phyloP scores from a whole-genome alignment of 176 grass and related monocot species.

The Lolium rigidum region DNA sequence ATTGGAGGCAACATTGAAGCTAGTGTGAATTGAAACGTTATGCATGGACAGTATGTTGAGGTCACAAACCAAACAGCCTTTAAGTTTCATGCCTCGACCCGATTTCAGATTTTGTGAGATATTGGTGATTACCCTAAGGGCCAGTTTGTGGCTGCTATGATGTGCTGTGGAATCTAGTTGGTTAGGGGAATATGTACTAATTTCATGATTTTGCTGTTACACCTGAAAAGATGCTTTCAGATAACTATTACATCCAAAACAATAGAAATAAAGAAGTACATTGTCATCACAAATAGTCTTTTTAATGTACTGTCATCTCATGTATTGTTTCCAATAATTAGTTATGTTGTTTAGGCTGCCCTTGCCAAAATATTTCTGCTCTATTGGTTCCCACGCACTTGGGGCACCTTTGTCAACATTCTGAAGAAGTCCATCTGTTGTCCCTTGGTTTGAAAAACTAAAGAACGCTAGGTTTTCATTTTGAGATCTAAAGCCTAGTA shows the following conservation, averaged over 20 bases:
- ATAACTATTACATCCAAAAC: neutral
- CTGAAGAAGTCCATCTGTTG: slow-evolving; percentile 8
- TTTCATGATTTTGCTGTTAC: neutral
- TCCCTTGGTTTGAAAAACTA: neutral
- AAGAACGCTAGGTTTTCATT: neutral
- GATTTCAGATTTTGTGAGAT: neutral
- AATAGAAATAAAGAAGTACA: neutral
- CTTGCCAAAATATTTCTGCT: neutral
- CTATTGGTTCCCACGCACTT: neutral
- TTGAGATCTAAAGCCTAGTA: neutral
- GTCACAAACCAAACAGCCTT: neutral
- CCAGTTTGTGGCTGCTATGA: neutral
- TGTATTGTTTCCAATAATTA: slow-evolving; percentile 1
- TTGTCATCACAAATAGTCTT: neutral
- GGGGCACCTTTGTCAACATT: too few species aligned
- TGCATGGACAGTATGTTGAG: neutral
- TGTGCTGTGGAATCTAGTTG: neutral
- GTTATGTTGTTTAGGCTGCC: neutral
- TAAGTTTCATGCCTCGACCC: neutral
- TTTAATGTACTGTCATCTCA: neutral
- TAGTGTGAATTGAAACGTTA: neutral
- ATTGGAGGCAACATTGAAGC: neutral
- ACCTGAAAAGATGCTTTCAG: neutral
- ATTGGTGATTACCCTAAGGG: neutral
- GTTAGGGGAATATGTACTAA: neutral